Evolutionary conservation across 2,329 filamentous ascomycete species (phyloP).

Genomic region (Apiospora arundinis): DNA sequence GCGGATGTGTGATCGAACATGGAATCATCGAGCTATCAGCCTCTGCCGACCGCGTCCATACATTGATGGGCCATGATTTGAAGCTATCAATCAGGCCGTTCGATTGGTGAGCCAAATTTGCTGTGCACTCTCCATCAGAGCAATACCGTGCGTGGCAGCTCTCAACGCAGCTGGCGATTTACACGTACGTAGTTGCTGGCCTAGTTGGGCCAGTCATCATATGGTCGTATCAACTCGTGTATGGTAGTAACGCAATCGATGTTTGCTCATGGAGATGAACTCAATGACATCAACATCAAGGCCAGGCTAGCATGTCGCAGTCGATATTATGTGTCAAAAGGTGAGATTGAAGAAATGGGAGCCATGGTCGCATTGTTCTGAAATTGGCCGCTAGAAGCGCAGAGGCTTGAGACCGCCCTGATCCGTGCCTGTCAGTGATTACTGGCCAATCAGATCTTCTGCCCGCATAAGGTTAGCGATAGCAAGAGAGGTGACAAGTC

Average conservation of each 20-base stretch:
- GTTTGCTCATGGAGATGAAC: background rate
- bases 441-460: background rate
- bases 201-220: too few species aligned
- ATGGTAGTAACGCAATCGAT: background rate
- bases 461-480: background rate
- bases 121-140: too few species aligned
- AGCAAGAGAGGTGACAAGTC: background rate
- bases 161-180: background rate
- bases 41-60: background rate
- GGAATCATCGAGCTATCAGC: background rate
- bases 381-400: background rate
- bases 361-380: background rate
- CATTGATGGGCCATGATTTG: background rate
- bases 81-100: background rate
- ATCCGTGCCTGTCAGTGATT: background rate
- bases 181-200: too few species aligned
- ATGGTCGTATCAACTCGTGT: background rate
- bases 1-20: background rate
- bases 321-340: background rate
- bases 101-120: too few species aligned
- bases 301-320: background rate
- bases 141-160: too few species aligned
- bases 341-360: background rate
- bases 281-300: background rate
- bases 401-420: background rate